Conservation (phyloP, 106 monocot species). For the Cymbidium sinense region DNA sequence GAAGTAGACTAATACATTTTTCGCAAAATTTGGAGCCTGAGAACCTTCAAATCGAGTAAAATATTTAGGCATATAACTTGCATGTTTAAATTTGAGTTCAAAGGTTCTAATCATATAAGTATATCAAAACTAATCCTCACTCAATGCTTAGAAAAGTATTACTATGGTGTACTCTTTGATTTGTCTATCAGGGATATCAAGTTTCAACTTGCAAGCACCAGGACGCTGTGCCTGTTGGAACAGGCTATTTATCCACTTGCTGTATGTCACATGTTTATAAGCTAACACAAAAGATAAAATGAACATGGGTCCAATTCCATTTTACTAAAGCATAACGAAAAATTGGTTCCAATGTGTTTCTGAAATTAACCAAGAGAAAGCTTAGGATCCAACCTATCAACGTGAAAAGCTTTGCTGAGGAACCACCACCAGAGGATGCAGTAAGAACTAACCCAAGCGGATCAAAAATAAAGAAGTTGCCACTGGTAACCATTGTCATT, state of each 20-base stretch:
- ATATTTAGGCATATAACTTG: background rate
- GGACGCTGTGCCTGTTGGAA: background rate
- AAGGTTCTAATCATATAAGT: background rate
- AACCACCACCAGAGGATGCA: conserved; percentile 38
- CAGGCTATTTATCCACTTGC: background rate
- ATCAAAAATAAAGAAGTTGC: conserved; percentile 87
- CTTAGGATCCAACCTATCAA: conserved; percentile 41
- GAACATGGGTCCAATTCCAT: background rate
- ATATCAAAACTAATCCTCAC: background rate
- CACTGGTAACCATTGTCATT: conserved; percentile 70
- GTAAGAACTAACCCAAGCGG: conserved; percentile 84
- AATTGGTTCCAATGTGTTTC: background rate
- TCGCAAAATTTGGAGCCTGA: too few species aligned
- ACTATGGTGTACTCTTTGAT: background rate
- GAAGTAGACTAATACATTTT: too few species aligned
- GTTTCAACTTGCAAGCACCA: background rate
- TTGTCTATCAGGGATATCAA: background rate
- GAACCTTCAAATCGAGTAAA: too few species aligned
- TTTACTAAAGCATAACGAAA: background rate
- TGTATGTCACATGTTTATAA: background rate
- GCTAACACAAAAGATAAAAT: background rate
- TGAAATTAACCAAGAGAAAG: background rate
- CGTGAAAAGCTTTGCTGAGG: conserved; percentile 80
- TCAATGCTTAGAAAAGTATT: background rate
- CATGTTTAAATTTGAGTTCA: background rate